Base-by-base conservation (phyloP, 2,329 filamentous ascomycete genomes). In the Hypocreales sp. region DNA sequence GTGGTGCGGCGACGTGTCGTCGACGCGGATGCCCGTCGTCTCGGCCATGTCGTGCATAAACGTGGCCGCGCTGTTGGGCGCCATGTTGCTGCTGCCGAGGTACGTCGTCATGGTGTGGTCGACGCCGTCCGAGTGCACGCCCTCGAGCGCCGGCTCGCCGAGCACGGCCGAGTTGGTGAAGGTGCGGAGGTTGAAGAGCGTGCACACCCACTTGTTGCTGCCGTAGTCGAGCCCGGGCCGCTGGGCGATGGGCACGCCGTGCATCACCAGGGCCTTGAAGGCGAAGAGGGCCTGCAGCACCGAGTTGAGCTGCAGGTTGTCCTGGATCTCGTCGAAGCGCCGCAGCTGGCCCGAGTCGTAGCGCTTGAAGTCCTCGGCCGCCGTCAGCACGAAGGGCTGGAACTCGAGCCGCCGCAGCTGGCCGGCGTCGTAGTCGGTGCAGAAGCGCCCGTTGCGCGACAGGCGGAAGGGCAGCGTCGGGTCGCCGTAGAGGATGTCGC, bases 71-170 rank as follows among this genome's bases (percentile, higher is more conserved):
- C 39, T 44, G 28, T 44, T 32, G 22, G 34, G 24, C 5, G 31
- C 31, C 42, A 49, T 46, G 36, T 49, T 49, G 22, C 31, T 26
- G 32, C 30, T 33, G 12, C 42, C 40, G 13, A 49, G 33, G 15
- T 36, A 45, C 8, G 40, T 44, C 11, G 45, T 47, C 45, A 49
- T 47, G 31, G 45, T 49, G 36, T 46, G 41, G 26, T 49, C 46
- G 25, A 42, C 41, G 22, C 46, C 46, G 26, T 49, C 46, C 2
- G 40, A 38, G 38, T 49, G 46, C 17, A 49, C 42, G 15, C 46
- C 46, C 31, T 49, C 46, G 12, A 49, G 33, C 3, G 46, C 44
- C 3, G 46, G 46, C 29, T 49, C 43, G 15, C 46, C 46, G 11
- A 45, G 29, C 13, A 46, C 34, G 7, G 39, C 34, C 10, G 34